These are phyloP conservation scores for Aspergillus affinis DNA, from an alignment of 495 filamentous ascomycete genomes.

Conservation along the genomic window DNA sequence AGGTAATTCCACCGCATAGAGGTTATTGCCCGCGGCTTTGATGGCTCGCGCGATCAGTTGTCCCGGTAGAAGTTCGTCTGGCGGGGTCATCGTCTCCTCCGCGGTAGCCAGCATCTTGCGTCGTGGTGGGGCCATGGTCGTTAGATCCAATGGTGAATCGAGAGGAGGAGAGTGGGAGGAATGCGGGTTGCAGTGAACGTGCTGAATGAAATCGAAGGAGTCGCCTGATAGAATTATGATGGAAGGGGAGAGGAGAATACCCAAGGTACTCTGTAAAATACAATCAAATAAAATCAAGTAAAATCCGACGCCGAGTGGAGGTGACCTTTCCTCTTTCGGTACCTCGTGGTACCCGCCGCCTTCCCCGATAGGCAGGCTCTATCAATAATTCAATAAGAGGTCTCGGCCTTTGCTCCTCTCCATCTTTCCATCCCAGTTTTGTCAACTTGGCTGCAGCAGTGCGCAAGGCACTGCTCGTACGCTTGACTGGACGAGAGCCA, in stretches of 20 bases:
- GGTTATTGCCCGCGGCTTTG: slow-evolving; percentile 82
- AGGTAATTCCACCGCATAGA: slow-evolving; percentile 72
- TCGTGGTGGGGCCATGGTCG: slow-evolving; percentile 68
- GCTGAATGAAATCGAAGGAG: too few species aligned
- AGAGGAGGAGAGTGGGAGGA: not conserved
- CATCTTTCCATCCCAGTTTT: not conserved
- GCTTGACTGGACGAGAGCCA: slow-evolving; percentile 30
- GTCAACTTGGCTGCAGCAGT: slow-evolving; percentile 16
- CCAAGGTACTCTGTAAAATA: too few species aligned
- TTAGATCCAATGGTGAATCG: not conserved
- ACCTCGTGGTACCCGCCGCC: not conserved
- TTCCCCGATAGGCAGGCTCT: not conserved
- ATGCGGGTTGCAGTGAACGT: too few species aligned
- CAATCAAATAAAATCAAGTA: not conserved
- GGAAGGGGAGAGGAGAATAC: too few species aligned
- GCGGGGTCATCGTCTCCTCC: slow-evolving; percentile 72
- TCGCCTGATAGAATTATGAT: too few species aligned
- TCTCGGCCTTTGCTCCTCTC: not conserved
- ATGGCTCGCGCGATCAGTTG: slow-evolving; percentile 74
- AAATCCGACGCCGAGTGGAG: not conserved
- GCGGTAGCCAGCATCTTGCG: slow-evolving; percentile 71
- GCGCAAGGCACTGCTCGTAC: slow-evolving; percentile 25
- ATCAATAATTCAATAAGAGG: not conserved
- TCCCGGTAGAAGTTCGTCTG: slow-evolving; percentile 57
- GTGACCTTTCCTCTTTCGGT: not conserved